Base-by-base conservation (phyloP, 2,329 filamentous ascomycete species). In the Pyricularia grisea region DNA sequence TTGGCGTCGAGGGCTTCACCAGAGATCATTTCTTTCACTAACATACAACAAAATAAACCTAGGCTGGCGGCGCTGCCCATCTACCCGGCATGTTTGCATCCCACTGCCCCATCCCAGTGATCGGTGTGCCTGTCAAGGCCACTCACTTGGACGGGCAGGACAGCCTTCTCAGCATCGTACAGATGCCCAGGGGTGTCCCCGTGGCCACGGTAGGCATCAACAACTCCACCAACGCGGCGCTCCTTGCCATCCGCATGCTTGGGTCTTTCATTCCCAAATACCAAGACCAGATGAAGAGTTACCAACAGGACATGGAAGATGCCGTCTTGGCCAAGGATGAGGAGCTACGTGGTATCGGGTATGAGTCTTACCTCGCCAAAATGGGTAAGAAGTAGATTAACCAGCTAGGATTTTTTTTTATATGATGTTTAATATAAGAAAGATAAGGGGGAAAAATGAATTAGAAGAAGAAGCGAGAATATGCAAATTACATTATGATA, bases 151-250 rank as follows among this genome's bases (percentile, higher is more conserved):
- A 92, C 74, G 91, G 91, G 3, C 80, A 89, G 70, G 91, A 93
- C 75, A 90, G 87, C 71, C 79, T 93, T 68, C 80, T 90, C 68
- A 90, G 87, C 73, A 93, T 93, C 72, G 90, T 92, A 4, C 90
- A 93, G 76, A 93, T 93, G 91, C 91, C 91, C 6, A 79, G 85
- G 74, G 91, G 91, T 14, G 86, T 90, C 67, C 91, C 91, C 11
- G 88, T 90, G 17, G 90, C 91, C 6, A 93, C 90, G 0, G 90
- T 94, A 3, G 91, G 88, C 12, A 92, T 93, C 77, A 92, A 92
- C 78, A 93, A 93, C 79, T 90, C 89, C 28, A 90, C 90, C 69
- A 94, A 93, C 74, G 91, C 91, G 69, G 66, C 36, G 14, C 17
- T 67, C 23, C 66, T 67, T 36, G 66, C 66, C 4, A 31, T 67